Evolutionary conservation across 306 rosid genomes (phyloP).

Genomic region (Cicer judaicum): DNA sequence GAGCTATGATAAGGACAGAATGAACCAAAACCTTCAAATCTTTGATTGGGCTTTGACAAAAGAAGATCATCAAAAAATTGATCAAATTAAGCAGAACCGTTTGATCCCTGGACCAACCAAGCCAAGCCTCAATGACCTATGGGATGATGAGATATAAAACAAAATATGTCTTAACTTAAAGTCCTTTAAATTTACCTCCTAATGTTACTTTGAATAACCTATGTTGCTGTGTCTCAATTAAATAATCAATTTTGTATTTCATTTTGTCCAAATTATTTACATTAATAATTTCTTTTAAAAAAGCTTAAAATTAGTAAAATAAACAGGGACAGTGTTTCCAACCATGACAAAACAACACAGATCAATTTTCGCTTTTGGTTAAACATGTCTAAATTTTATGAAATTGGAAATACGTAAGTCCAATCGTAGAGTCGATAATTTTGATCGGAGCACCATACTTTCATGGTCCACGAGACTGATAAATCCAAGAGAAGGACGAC

Average conservation of each 20-base stretch:
- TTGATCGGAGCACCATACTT: too few relatives aligned
- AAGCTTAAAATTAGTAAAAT: background rate
- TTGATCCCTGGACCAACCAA: conserved; percentile 61
- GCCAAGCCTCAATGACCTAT: conserved; percentile 52
- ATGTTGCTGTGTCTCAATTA: background rate
- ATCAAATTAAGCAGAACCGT: conserved; percentile 49
- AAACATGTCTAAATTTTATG: too few relatives aligned
- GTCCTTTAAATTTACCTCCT: background rate
- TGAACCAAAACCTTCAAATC: conserved; percentile 55
- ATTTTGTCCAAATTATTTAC: background rate
- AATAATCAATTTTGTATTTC: background rate
- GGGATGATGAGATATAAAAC: conserved; percentile 48
- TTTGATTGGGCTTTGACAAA: conserved; percentile 59
- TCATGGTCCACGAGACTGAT: too few relatives aligned
- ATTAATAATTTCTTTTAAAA: background rate
- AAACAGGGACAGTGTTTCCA: too few relatives aligned
- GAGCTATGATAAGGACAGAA: conserved; percentile 63
- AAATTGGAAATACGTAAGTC: too few relatives aligned
- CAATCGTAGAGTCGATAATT: too few relatives aligned
- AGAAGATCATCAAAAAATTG: conserved; percentile 50
- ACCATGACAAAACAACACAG: too few relatives aligned
- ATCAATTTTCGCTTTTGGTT: too few relatives aligned
- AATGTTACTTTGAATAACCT: background rate
- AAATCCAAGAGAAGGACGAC: too few relatives aligned
- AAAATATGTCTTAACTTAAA: background rate